These are phyloP conservation scores for Codiaeum variegatum DNA, from an alignment of 441 rosid species.

Conservation along the genomic window DNA sequence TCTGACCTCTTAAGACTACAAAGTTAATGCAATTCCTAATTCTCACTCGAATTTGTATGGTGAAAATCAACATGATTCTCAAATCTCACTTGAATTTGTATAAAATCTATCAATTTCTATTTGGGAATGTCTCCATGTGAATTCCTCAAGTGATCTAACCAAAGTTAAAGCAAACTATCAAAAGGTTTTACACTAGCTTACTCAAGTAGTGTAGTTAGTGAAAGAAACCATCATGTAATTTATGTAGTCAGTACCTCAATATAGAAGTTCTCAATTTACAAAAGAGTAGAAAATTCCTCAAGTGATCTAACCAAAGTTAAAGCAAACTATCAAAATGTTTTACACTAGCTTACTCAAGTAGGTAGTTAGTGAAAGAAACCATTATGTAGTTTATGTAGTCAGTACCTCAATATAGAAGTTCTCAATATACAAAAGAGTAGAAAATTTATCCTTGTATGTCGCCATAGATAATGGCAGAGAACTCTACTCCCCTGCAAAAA, in stretches of 20 bases:
- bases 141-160: too few species aligned
- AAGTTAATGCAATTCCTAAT: too few species aligned
- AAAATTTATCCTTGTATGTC: conserved; percentile 36
- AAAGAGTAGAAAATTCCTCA: conserved; percentile 30
- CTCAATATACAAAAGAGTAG: conserved; percentile 40
- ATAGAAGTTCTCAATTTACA: conserved; percentile 39
- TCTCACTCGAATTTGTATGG: too few species aligned
- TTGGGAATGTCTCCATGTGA: too few species aligned
- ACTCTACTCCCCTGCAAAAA: too few species aligned
- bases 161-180: neutral
- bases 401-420: conserved; percentile 35
- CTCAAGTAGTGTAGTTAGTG: too few species aligned
- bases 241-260: conserved; percentile 23
- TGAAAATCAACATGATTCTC: too few species aligned
- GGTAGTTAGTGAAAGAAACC: neutral
- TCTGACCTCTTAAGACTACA: too few species aligned
- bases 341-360: too few species aligned
- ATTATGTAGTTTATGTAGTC: neutral
- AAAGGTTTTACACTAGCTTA: neutral
- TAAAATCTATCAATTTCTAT: too few species aligned
- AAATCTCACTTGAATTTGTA: too few species aligned
- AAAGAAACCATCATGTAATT: neutral
- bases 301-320: too few species aligned
- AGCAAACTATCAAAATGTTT: neutral
- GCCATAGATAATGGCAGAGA: conserved; percentile 26